Conservation (phyloP, 108 stramenopile species). For the Seminavis robusta region DNA sequence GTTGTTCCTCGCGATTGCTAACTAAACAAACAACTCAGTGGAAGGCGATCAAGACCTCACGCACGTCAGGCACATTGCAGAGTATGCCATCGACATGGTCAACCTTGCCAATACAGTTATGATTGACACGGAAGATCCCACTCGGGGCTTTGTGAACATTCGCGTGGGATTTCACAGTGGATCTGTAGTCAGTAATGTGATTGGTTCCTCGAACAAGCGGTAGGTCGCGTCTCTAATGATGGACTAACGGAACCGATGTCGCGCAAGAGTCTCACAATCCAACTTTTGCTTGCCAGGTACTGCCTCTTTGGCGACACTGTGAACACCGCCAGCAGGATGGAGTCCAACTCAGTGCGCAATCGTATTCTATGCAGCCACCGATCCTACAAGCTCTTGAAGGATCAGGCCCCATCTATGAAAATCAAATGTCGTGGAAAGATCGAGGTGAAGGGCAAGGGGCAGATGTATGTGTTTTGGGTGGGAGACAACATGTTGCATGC, state of each 20-base stretch:
- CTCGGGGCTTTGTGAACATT: constrained; percentile 31
- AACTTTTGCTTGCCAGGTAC: too few relatives aligned
- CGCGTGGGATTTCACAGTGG: constrained; percentile 62
- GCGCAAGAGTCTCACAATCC: too few relatives aligned
- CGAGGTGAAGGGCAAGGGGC: constrained; percentile 71
- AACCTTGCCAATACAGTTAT: constrained; percentile 29
- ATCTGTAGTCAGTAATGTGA: constrained; percentile 66
- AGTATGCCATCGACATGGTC: constrained; percentile 59
- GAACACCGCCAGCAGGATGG: constrained; percentile 59
- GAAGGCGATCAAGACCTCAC: constrained; percentile 49
- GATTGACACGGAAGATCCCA: constrained; percentile 33
- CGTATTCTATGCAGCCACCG: constrained; percentile 39
- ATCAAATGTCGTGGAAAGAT: constrained; percentile 28
- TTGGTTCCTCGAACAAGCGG: constrained; percentile 61
- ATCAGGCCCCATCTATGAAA: constrained; percentile 26
- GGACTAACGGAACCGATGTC: too few relatives aligned
- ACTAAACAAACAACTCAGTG: constrained; percentile 28
- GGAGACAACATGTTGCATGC: too few relatives aligned
- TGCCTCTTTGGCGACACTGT: constrained; percentile 81
- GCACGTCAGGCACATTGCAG: constrained; percentile 62
- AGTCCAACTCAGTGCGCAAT: constrained; percentile 25
- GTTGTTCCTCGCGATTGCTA: background rate
- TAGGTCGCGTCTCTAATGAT: too few relatives aligned
- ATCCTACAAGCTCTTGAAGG: constrained; percentile 27
- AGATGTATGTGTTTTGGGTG: too few relatives aligned